Evolutionary conservation across 306 rosid genomes (phyloP).

Genomic region (Parietaria judaica): DNA sequence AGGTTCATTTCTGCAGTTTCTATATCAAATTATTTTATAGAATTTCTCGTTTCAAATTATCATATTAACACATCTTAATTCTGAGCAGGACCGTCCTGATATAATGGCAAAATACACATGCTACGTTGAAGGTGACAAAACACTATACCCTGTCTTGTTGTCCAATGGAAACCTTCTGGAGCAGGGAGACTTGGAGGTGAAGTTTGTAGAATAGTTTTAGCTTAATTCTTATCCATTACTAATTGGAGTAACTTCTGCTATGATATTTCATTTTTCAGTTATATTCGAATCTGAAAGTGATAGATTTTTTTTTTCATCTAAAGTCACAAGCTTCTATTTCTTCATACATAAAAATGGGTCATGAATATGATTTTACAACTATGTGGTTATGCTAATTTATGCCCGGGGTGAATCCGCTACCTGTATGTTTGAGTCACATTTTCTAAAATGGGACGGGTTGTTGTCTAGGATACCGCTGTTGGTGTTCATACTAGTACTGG

Average conservation of each 20-base stretch:
- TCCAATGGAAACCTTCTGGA: constrained; percentile 89
- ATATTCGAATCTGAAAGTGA: neutral
- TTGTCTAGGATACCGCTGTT: no score
- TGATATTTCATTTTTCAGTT: neutral
- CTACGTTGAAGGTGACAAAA: constrained; percentile 73
- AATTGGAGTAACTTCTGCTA: neutral
- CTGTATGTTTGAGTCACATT: no score
- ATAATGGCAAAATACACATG: constrained; percentile 93
- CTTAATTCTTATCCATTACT: constrained; percentile 10
- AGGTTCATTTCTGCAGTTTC: constrained; percentile 36
- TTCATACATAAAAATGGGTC: neutral
- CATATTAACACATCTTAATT: constrained; percentile 28
- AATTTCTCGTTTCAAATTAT: constrained; percentile 14
- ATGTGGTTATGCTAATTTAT: constrained; percentile 16
- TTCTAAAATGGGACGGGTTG: no score
- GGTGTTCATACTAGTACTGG: no score
- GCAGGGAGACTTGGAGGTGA: constrained; percentile 84
- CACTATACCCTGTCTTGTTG: constrained; percentile 81
- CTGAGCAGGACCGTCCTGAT: constrained; percentile 91
- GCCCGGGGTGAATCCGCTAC: neutral
- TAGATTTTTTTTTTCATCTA: neutral
- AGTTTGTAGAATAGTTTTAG: constrained; percentile 5
- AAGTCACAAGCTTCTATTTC: neutral
- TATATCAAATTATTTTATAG: neutral
- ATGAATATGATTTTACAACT: no score